These are phyloP conservation scores for Brassica cretica DNA, from an alignment of 345 rosid genomes.

Conservation along the genomic window DNA sequence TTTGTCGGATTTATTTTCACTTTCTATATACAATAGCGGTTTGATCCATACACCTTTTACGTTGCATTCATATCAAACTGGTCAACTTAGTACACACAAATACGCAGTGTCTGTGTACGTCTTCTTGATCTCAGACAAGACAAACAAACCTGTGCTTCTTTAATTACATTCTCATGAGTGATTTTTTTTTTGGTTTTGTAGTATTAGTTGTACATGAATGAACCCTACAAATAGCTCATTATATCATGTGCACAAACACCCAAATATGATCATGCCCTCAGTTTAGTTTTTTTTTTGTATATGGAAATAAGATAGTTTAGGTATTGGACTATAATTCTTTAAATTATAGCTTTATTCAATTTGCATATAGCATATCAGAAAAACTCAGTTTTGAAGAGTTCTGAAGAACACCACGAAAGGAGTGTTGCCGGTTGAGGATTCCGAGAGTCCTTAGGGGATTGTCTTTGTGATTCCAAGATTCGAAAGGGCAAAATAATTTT, in stretches of 20 bases:
- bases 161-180: not conserved
- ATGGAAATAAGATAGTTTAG: not conserved
- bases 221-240: constrained; percentile 7
- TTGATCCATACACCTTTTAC: not conserved
- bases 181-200: not conserved
- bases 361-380: not conserved
- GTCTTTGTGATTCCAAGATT: not conserved
- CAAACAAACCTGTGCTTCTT: constrained; percentile 2
- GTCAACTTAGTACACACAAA: no score
- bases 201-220: not conserved
- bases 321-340: not conserved
- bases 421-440: constrained; percentile 18
- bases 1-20: not conserved
- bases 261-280: not conserved
- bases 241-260: not conserved
- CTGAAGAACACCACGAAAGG: constrained; percentile 4
- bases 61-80: not conserved
- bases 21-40: not conserved
- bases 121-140: not conserved
- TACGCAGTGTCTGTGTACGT: not conserved
- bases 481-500: not conserved
- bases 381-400: not conserved
- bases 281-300: not conserved
- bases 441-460: constrained; percentile 12
- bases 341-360: not conserved